Evolutionary conservation across 2,329 filamentous ascomycete genomes (phyloP), one percentile per base, ranked within the genome.

Genomic region (Dendrostoma leiphaemia): DNA sequence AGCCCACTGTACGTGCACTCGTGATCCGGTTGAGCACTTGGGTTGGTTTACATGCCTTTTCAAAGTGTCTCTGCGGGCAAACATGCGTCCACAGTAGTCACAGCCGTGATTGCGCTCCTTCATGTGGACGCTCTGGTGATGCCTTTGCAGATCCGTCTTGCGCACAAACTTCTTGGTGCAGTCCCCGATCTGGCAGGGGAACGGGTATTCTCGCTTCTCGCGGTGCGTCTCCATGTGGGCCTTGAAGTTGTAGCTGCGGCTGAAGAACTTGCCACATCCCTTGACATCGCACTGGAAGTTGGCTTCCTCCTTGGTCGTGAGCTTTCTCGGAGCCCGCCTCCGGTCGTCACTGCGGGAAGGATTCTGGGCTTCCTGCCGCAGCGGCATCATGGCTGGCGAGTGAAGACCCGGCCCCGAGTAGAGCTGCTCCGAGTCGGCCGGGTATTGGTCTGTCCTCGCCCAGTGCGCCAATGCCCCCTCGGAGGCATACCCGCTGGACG

Each of bases 191-290:
- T 74, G 74, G 69, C 91, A 96, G 1, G 79, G 77, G 64, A 90
- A 88, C 0, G 86, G 84, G 63, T 89, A 89, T 63, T 83, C 82
- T 53, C 88, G 80, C 56, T 82, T 80, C 13, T 89, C 84, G 65
- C 94, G 85, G 65, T 96, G 91, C 1, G 86, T 92, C 65, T 92
- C 87, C 79, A 92, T 81, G 68, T 96, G 91, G 28, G 90, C 88
- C 65, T 89, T 91, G 73, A 86, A 90, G 71, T 96, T 96, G 74
- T 93, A 95, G 63, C 84, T 87, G 58, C 91, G 79, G 60, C 89
- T 90, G 67, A 96, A 96, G 15, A 87, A 80, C 68, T 88, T 90
- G 6, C 86, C 85, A 65, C 91, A 96, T 2, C 85, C 77, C 55
- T 84, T 79, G 32, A 84, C 75, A 51, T 78, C 75, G 66, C 91